Evolutionary conservation across 192 early-diverging fungal genomes (phyloP).

Genomic region (Coemansia sp.): DNA sequence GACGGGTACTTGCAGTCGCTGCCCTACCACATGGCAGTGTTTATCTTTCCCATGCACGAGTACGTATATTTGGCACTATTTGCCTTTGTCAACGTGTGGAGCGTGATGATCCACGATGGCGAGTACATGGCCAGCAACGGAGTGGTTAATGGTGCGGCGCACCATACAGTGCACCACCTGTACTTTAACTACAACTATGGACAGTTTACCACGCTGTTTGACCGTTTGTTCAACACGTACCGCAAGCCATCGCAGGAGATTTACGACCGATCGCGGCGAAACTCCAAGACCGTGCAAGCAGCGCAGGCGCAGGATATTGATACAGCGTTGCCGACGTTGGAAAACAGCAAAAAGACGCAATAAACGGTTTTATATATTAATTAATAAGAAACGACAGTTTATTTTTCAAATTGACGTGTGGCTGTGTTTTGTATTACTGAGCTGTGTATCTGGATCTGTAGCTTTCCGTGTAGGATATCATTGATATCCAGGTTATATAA

Average conservation of each 20-base stretch:
- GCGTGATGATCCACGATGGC: constrained; percentile 96
- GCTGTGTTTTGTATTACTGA: too few species aligned
- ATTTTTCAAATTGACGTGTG: too few species aligned
- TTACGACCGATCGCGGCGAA: constrained; percentile 60
- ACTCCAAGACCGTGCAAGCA: constrained; percentile 63
- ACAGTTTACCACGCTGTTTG: constrained; percentile 98
- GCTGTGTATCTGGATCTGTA: too few species aligned
- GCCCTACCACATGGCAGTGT: constrained; percentile 95
- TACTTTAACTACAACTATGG: constrained; percentile 99
- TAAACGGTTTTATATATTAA: constrained; percentile 2
- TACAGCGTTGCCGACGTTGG: constrained; percentile 32
- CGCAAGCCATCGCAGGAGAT: constrained; percentile 68
- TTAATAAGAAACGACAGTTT: too few species aligned
- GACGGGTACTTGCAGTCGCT: constrained; percentile 95
- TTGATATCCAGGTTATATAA: too few species aligned
- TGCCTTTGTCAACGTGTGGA: constrained; percentile 91
- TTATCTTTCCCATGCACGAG: constrained; percentile 87
- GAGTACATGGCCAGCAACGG: constrained; percentile 69
- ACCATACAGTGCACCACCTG: constrained; percentile 96
- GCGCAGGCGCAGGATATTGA: constrained; percentile 68
- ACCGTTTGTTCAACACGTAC: constrained; percentile 67
- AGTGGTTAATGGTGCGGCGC: constrained; percentile 85
- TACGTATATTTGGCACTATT: constrained; percentile 87
- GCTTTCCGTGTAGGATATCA: too few species aligned
- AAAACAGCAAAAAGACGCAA: constrained; percentile 24